Percentiles rank a stretch among this genome's conserved stretches.
phyloP scores from a whole-genome alignment of 805 yeast species.

The Torulaspora franciscae region DNA sequence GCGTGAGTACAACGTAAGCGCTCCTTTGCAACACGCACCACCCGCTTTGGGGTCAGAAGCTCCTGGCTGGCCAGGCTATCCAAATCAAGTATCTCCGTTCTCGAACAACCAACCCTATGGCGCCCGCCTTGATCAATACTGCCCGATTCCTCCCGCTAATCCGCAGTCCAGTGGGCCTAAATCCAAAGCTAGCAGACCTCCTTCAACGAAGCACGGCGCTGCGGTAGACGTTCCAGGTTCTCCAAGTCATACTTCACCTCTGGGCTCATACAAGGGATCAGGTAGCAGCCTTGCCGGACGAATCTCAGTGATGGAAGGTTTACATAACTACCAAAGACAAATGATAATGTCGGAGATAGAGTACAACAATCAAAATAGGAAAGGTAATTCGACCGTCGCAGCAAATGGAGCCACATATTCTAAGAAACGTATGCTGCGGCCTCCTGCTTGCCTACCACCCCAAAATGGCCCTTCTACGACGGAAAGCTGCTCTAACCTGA shows the following conservation, averaged over 20 bases:
- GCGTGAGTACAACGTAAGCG: background rate
- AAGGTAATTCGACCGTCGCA: conserved; percentile 7
- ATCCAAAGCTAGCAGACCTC: conserved; percentile 49
- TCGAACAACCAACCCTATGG: background rate
- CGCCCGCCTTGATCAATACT: background rate
- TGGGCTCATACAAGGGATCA: background rate
- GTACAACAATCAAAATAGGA: conserved; percentile 44
- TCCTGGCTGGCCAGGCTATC: conserved; percentile 13
- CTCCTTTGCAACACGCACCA: conserved; percentile 1
- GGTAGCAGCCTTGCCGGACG: conserved; percentile 4
- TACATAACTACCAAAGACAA: conserved; percentile 80
- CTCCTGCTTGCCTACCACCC: conserved; percentile 9
- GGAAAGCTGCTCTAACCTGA: background rate
- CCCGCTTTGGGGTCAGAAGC: conserved; percentile 1
- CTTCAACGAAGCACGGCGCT: conserved; percentile 15
- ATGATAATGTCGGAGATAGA: conserved; percentile 69
- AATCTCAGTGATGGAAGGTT: conserved; percentile 41
- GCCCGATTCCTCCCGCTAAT: conserved; percentile 5
- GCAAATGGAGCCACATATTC: conserved; percentile 8
- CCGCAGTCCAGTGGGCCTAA: conserved; percentile 17
- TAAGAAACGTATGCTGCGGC: conserved; percentile 12
- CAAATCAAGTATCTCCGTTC: conserved; percentile 5
- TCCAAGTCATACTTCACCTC: background rate
- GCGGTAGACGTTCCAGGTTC: background rate
- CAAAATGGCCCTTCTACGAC: conserved; percentile 3